A percentile compares a stretch with the other conserved stretches of the same genome.
Conservation (phyloP, 192 early-diverging fungal genomes). For the Coemansia sp. region DNA sequence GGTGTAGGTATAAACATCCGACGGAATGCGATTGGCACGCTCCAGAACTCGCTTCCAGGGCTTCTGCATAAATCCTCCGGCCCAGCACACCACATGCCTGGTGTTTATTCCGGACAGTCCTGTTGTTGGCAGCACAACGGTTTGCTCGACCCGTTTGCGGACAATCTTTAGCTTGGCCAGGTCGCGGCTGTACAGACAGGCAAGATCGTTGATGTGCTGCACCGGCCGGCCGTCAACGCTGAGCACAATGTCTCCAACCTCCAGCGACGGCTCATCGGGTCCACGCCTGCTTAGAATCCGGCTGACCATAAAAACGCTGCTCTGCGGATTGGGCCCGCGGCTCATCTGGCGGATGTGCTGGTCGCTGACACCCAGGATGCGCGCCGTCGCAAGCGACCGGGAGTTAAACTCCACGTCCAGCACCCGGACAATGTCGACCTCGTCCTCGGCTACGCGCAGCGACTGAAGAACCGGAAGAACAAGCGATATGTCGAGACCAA, state of each 20-base stretch:
- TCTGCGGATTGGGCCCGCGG: neutral
- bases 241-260: slow-evolving; percentile 40
- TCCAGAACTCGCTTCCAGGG: slow-evolving; percentile 24
- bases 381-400: slow-evolving; percentile 15
- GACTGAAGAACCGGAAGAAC: slow-evolving; percentile 9
- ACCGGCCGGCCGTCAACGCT: slow-evolving; percentile 16
- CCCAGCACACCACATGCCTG: slow-evolving; percentile 26
- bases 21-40: slow-evolving; percentile 17
- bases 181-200: slow-evolving; percentile 17
- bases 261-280: slow-evolving; percentile 12
- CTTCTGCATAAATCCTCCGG: slow-evolving; percentile 35
- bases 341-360: slow-evolving; percentile 13
- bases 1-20: slow-evolving; percentile 19
- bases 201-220: slow-evolving; percentile 22
- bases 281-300: slow-evolving; percentile 11
- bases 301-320: slow-evolving; percentile 17
- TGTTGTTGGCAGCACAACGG: slow-evolving; percentile 21
- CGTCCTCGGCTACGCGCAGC: slow-evolving; percentile 1
- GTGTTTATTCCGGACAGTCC: slow-evolving; percentile 16
- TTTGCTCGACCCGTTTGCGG: slow-evolving; percentile 17
- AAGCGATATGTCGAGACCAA: slow-evolving; percentile 30
- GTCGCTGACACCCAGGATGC: slow-evolving; percentile 22
- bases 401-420: slow-evolving; percentile 32
- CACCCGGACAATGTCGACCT: slow-evolving; percentile 3
- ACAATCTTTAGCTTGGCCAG: slow-evolving; percentile 25